Conservation (phyloP, 129 eudicot species). For the Chrysanthemum lavandulifolium region DNA sequence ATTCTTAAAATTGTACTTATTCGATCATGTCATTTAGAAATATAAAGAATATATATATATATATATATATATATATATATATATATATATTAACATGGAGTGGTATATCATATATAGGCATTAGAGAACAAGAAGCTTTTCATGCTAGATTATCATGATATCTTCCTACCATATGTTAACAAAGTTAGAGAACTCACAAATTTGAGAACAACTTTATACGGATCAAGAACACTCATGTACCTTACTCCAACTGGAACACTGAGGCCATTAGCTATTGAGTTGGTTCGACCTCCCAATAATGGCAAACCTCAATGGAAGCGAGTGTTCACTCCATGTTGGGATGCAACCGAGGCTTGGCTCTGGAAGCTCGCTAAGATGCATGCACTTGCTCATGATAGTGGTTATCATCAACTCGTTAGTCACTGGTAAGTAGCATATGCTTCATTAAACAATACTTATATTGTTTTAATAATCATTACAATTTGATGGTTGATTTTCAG, state of each 20-base stretch:
- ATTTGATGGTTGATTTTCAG: constrained; percentile 25
- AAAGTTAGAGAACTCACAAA: constrained; percentile 51
- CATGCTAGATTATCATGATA: constrained; percentile 69
- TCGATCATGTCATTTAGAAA: not conserved
- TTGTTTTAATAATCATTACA: not conserved
- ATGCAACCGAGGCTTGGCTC: constrained; percentile 70
- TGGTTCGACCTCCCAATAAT: constrained; percentile 56
- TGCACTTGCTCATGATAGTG: constrained; percentile 84
- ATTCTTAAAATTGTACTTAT: not conserved
- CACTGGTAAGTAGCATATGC: constrained; percentile 34
- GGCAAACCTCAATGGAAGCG: constrained; percentile 66
- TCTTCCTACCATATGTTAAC: constrained; percentile 62
- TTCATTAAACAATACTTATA: not conserved
- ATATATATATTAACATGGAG: constrained; percentile 2
- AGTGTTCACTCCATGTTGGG: constrained; percentile 43
- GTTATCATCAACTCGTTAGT: constrained; percentile 72
- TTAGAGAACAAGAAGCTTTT: constrained; percentile 61
- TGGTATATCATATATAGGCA: constrained; percentile 44
- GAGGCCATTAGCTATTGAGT: constrained; percentile 56
- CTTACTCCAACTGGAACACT: constrained; percentile 48
- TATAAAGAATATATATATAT: not conserved
- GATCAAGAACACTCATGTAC: constrained; percentile 69
- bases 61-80: too few relatives aligned
- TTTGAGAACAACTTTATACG: constrained; percentile 62
- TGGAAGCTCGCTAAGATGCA: constrained; percentile 90